Evolutionary conservation across 768 basidiomycete genomes (phyloP).

Genomic region (Phallus indusiatus): DNA sequence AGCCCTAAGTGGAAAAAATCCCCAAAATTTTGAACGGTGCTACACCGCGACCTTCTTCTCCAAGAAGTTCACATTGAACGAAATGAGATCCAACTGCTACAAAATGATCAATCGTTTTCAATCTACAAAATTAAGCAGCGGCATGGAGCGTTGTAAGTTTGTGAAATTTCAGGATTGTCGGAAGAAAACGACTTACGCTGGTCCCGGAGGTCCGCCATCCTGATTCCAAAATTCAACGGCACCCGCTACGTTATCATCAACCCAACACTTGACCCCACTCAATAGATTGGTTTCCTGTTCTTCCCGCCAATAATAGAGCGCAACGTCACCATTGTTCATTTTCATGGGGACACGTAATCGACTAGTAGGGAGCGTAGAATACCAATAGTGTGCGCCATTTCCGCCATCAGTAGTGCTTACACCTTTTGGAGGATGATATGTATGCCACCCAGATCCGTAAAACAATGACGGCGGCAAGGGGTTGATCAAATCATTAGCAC

Average conservation of each 20-base stretch:
- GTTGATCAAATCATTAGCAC: conserved; percentile 97
- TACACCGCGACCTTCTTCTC: conserved; percentile 76
- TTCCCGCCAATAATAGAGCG: conserved; percentile 81
- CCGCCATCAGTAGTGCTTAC: conserved; percentile 23
- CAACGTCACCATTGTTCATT: conserved; percentile 85
- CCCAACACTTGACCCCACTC: conserved; percentile 85
- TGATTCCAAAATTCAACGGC: conserved; percentile 71
- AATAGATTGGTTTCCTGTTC: conserved; percentile 43
- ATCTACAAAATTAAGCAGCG: conserved; percentile 29
- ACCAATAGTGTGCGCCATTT: conserved; percentile 80
- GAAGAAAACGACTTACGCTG: conserved; percentile 44
- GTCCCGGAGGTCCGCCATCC: conserved; percentile 47
- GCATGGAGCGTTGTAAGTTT: neutral
- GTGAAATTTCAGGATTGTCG: neutral
- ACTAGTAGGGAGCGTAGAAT: conserved; percentile 77
- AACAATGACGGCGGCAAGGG: conserved; percentile 92
- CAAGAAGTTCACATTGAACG: conserved; percentile 82
- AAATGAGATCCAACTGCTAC: conserved; percentile 88
- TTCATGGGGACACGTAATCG: conserved; percentile 75
- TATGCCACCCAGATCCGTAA: conserved; percentile 87
- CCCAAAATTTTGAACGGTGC: conserved; percentile 87
- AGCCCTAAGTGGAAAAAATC: conserved; percentile 66
- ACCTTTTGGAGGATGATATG: conserved; percentile 54
- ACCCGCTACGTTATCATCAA: conserved; percentile 88
- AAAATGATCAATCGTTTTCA: conserved; percentile 77